Percentiles rank a stretch among this genome's conserved stretches.
Conservation (phyloP, 495 filamentous ascomycete genomes). For the Cladorrhinum samala region DNA sequence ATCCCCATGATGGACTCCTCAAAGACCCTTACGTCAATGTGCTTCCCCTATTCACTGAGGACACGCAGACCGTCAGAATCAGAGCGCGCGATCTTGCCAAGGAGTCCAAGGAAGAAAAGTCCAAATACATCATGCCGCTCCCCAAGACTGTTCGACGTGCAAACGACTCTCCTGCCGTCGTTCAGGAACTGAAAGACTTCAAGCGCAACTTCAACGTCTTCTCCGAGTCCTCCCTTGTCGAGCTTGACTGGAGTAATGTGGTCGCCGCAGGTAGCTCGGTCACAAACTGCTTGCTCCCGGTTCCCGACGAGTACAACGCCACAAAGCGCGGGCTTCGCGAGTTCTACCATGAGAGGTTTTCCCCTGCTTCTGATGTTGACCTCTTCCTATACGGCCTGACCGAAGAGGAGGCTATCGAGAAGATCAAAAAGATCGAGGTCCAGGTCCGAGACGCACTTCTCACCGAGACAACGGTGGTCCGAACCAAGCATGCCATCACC, state of each 20-base stretch:
- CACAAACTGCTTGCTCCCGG: slow-evolving; percentile 64
- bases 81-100: slow-evolving; percentile 55
- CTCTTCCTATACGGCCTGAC: slow-evolving; percentile 74
- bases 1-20: slow-evolving; percentile 51
- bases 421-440: slow-evolving; percentile 72
- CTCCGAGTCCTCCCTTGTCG: slow-evolving; percentile 56
- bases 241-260: slow-evolving; percentile 67
- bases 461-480: slow-evolving; percentile 65
- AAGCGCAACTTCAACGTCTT: slow-evolving; percentile 72
- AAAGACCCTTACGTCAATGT: slow-evolving; percentile 59
- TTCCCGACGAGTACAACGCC: slow-evolving; percentile 55
- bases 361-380: slow-evolving; percentile 78
- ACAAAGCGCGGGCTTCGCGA: slow-evolving; percentile 62
- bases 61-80: slow-evolving; percentile 50
- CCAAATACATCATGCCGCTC: slow-evolving; percentile 67
- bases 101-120: slow-evolving; percentile 54
- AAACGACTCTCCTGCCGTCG: slow-evolving; percentile 58
- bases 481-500: slow-evolving; percentile 79
- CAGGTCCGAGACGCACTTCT: slow-evolving; percentile 65
- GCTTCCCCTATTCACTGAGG: slow-evolving; percentile 59
- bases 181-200: slow-evolving; percentile 59
- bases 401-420: slow-evolving; percentile 66
- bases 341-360: slow-evolving; percentile 73
- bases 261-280: slow-evolving; percentile 73
- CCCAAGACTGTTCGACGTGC: slow-evolving; percentile 50